Evolutionary conservation across 257 asterid species (phyloP).

Genomic region (Leonotis leonurus): DNA sequence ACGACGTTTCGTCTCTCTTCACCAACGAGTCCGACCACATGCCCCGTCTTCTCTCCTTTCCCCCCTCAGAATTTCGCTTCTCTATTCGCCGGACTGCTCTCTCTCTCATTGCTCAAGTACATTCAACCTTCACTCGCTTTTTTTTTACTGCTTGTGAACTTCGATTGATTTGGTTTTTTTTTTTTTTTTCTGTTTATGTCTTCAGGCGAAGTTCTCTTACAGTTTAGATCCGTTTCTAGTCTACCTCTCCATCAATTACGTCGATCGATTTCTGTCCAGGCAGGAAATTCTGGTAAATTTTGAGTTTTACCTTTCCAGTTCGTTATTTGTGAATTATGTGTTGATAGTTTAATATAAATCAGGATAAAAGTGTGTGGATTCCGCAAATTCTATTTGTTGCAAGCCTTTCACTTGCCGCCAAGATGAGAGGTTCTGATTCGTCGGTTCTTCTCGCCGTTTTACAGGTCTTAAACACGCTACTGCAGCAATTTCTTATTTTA

Average conservation of each 20-base stretch:
- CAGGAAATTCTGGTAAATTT: constrained; percentile 38
- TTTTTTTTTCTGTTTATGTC: background rate
- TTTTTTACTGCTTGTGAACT: background rate
- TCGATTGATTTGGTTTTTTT: background rate
- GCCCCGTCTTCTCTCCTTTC: constrained; percentile 32
- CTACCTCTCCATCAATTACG: constrained; percentile 52
- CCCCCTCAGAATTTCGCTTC: constrained; percentile 23
- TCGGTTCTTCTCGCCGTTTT: constrained; percentile 27
- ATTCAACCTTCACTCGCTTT: background rate
- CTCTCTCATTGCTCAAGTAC: constrained; percentile 39
- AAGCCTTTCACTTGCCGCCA: constrained; percentile 54
- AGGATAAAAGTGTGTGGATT: constrained; percentile 50
- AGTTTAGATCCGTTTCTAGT: constrained; percentile 34
- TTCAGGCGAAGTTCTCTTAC: constrained; percentile 36
- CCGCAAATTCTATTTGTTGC: constrained; percentile 41
- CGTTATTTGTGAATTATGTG: background rate
- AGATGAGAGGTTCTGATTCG: constrained; percentile 39
- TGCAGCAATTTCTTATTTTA: no score
- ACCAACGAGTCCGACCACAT: constrained; percentile 45
- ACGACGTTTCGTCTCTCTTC: constrained; percentile 41
- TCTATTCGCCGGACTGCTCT: constrained; percentile 39
- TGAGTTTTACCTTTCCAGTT: background rate
- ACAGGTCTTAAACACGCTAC: constrained; percentile 23
- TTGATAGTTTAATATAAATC: constrained; percentile 3
- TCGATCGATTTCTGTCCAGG: constrained; percentile 50